Evolutionary conservation across 192 early-diverging fungal species (phyloP), one percentile per base, ranked within the genome.

Genomic region (Fimicolochytrium jonesii): DNA sequence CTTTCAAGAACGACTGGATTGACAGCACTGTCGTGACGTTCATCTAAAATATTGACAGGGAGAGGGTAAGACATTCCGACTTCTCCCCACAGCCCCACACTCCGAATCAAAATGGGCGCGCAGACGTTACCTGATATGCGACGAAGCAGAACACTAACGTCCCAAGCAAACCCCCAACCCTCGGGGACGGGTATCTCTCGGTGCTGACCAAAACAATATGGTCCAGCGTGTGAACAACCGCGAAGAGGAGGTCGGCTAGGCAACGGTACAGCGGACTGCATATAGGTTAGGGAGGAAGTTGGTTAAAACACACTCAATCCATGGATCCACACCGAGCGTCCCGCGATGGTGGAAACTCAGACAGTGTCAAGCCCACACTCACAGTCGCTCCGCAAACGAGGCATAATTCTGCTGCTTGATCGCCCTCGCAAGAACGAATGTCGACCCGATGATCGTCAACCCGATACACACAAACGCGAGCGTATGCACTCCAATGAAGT

Each of bases 61-160:
- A n/a, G n/a, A n/a, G n/a, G n/a, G n/a, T n/a, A n/a, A n/a, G n/a
- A n/a, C n/a, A n/a, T n/a, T n/a, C n/a, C n/a, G n/a, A n/a, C n/a
- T n/a, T n/a, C n/a, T n/a, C n/a, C n/a, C n/a, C n/a, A n/a, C n/a
- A n/a, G n/a, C n/a, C n/a, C n/a, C n/a, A n/a, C n/a, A n/a, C n/a
- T n/a, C n/a, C n/a, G n/a, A n/a, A n/a, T n/a, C n/a, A n/a, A n/a
- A n/a, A n/a, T n/a, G n/a, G n/a, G n/a, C n/a, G n/a, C n/a, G n/a
- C n/a, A n/a, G n/a, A n/a, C n/a, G n/a, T n/a, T 31, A 55, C 53
- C 53, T 55, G 53, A 18, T 55, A 55, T 25, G 53, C 33, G 31
- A 55, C 53, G 18, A 55, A 55, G 6, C 33, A 36, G 2, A 55
- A n/a, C n/a, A 55, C 53, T 2, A 55, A 25, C 5, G 53, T 36